Base-by-base conservation (phyloP, 306 rosid species). In the Glycine tomentella region DNA sequence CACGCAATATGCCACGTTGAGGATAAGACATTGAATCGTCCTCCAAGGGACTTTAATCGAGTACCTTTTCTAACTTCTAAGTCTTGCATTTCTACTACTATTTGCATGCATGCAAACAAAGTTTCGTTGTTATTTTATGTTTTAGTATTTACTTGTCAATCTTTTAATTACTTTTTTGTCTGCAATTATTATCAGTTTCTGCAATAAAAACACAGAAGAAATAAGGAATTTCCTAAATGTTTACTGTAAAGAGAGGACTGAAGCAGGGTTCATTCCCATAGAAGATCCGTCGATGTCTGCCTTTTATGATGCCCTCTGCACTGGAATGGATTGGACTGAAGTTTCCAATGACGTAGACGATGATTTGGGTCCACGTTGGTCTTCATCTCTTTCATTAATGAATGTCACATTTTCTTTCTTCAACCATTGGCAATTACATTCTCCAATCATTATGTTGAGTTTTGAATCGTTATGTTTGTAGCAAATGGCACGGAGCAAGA, bases 221-320 rank as follows among this genome's bases (percentile, higher is more conserved):
- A 77, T 95, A 64, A 93, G 90, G 87, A 71, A 17, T 9, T 85
- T 81, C 15, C 59, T 95, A 4, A 25, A 40, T 65, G 49, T 79
- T 4, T 90, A 93, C 55, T 91, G 90, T 58, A 1, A 61, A 31
- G 68, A 82, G 6, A 84, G 89, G 72, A 85, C 13, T 50, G 7
- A 70, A 4, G 78, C 73, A 36, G 93, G 97, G 1, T 90, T 74
- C 82, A 8, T 62, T 25, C 63, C 82, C n/a, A 4, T 87, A 61
- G 89, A 75, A 65, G 98, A 94, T 75, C 90, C 97, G 0, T 15
- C 97, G 0, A 14, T 92, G 36, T 63, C 92, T 55, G 10, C 77
- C 2, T 88, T 80, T 74, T 94, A 92, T 57, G 97, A 92, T 48
- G 87, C 92, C 71, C 64, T 92, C 55, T 86, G 92, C 76, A 80